Evolutionary conservation across 805 yeast genomes (phyloP), one percentile per base, ranked within the genome.

Genomic region (Starmerella geochares): DNA sequence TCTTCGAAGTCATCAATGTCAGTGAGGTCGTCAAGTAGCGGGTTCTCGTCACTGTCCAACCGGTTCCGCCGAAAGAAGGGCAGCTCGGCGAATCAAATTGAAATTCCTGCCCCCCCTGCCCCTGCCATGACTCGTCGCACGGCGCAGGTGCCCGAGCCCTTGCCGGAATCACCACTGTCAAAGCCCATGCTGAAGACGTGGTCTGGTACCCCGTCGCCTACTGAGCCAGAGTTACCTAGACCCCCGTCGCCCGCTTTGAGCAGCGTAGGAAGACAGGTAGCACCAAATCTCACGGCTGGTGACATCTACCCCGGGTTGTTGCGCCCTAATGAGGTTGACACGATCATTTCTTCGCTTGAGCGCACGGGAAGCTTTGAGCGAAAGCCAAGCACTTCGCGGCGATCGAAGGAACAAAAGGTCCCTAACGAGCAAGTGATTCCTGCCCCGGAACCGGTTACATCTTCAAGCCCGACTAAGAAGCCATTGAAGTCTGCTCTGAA

Each of bases 321-420:
- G n/a, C 35, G 36, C 9, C 27, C 49, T 2, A 49, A 55, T 14
- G 58, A 61, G n/a, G 64, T 65, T 6, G 67, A 62, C 41, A 54
- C 58, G 10, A 64, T 67, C 24, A 61, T 67, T 33, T 57, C 61
- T 29, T 60, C 68, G 4, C 53, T 67, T 6, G 66, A 65, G 48
- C 60, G 69, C 25, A 58, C 66, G 9, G 64, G 62, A 32, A 58
- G 64, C 31, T 53, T 66, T 32, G 68, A 65, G 48, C 51, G 69
- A 17, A 57, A 65, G 46, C 59, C 62, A n/a, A 60, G 66, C 48
- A 47, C 57, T 2, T 48, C 49, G 17, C 49, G 46, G 21, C 36
- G 55, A 9, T 31, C 48, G 3, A 56, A 55, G 23, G 62, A 61
- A 19, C 62, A 60, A 29, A 48, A 47, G 5, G 62, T 64, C 8